A percentile compares a stretch with the other conserved stretches of the same genome.
phyloP scores from a whole-genome alignment of 768 basidiomycete species.

The Sporobolomyces phaffii region DNA sequence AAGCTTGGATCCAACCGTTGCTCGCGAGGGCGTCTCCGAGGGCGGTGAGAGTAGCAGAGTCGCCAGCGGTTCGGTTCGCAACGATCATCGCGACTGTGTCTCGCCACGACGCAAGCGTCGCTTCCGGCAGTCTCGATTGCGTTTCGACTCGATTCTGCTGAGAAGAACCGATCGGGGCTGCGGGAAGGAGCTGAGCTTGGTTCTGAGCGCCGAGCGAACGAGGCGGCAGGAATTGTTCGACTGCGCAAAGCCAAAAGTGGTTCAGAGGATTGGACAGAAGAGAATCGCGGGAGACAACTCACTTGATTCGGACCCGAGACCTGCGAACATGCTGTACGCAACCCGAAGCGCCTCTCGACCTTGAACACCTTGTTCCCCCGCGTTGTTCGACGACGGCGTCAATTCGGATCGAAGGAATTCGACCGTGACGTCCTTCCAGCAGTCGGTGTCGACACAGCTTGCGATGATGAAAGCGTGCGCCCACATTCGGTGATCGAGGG shows the following conservation, averaged over 20 bases:
- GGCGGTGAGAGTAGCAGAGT: conserved; percentile 67
- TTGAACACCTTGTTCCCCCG: conserved; percentile 40
- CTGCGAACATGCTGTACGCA: conserved; percentile 75
- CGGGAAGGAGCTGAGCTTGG: conserved; percentile 5
- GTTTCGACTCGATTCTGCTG: background rate
- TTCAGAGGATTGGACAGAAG: conserved; percentile 1
- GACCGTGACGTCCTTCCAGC: conserved; percentile 82
- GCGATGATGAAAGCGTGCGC: conserved; percentile 92
- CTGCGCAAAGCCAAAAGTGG: conserved; percentile 47
- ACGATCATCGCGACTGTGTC: conserved; percentile 79
- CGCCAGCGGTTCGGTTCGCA: conserved; percentile 59
- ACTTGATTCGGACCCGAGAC: conserved; percentile 74
- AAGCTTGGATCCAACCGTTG: conserved; percentile 71
- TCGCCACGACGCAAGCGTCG: conserved; percentile 70
- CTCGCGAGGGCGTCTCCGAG: conserved; percentile 74
- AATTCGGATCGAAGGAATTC: conserved; percentile 80
- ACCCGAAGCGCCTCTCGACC: conserved; percentile 70
- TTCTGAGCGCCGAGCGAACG: conserved; percentile 45
- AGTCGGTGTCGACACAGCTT: conserved; percentile 82
- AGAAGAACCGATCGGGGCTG: conserved; percentile 7
- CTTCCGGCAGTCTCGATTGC: conserved; percentile 57
- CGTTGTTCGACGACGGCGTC: conserved; percentile 43
- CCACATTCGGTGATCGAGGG: conserved; percentile 84
- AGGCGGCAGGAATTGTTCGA: conserved; percentile 66
- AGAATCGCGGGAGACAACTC: too few relatives aligned